Conservation (phyloP, 768 basidiomycete genomes). For the Suillus decipiens region DNA sequence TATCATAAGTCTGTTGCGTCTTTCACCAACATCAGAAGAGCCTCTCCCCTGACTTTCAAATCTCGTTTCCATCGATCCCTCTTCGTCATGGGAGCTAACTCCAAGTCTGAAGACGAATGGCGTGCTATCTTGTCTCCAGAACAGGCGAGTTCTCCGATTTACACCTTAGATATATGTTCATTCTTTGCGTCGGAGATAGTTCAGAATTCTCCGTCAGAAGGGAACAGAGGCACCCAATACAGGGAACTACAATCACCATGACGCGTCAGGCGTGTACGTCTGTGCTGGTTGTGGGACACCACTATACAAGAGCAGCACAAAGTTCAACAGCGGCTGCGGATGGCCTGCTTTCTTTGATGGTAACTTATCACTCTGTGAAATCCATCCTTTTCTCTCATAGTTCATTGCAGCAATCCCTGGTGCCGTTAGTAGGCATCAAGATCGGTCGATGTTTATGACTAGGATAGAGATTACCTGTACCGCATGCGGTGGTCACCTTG, state of each 20-base stretch:
- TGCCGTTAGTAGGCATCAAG: conserved; percentile 68
- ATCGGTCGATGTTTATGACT: conserved; percentile 54
- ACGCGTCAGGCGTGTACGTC: conserved; percentile 65
- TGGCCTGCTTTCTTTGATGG: conserved; percentile 99
- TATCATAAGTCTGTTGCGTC: neutral
- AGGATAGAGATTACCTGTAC: conserved; percentile 89
- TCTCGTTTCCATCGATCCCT: conserved; percentile 8
- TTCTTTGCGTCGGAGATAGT: conserved; percentile 46
- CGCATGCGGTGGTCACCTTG: conserved; percentile 91
- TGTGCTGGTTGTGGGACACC: conserved; percentile 84
- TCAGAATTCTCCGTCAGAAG: conserved; percentile 81
- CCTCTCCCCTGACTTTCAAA: neutral
- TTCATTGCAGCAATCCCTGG: conserved; percentile 76
- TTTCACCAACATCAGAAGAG: neutral
- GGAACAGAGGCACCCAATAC: conserved; percentile 82
- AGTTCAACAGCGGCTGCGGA: conserved; percentile 92
- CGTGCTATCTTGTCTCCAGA: conserved; percentile 74
- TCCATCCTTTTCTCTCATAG: conserved; percentile 2
- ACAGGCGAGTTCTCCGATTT: conserved; percentile 57
- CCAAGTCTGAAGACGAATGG: conserved; percentile 81
- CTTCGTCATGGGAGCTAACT: conserved; percentile 14
- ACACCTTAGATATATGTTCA: neutral
- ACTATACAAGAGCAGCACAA: conserved; percentile 85
- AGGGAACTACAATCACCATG: conserved; percentile 77
- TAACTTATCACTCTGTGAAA: conserved; percentile 27